A percentile compares a stretch with the other conserved stretches of the same genome.
phyloP scores from a whole-genome alignment of 1,284 basidiomycete genomes.

The Inonotus hispidus region DNA sequence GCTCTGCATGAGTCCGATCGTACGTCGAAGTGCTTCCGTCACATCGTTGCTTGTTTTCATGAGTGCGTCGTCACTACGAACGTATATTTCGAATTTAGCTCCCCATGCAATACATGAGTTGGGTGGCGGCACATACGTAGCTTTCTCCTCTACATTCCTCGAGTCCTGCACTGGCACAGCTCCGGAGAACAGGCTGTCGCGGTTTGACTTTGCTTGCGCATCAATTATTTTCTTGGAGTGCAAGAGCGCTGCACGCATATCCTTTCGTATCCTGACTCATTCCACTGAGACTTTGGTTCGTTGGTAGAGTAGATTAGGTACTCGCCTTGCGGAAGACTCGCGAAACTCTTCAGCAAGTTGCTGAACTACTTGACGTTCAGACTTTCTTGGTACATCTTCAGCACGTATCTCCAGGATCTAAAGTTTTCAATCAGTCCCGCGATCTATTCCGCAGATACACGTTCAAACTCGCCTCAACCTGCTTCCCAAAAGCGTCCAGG shows the following conservation, averaged over 20 bases:
- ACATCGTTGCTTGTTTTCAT: slow-evolving; percentile 87
- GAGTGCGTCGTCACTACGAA: slow-evolving; percentile 69
- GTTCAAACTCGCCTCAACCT: slow-evolving; percentile 60
- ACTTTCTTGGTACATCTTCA: slow-evolving; percentile 60
- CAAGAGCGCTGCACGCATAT: slow-evolving; percentile 60
- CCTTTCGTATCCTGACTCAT: slow-evolving; percentile 47
- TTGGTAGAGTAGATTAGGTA: slow-evolving; percentile 9
- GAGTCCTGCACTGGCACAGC: slow-evolving; percentile 38
- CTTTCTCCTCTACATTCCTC: slow-evolving; percentile 45
- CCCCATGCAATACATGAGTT: background rate
- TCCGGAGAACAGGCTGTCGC: slow-evolving; percentile 61
- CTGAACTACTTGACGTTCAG: slow-evolving; percentile 45
- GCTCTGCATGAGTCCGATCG: slow-evolving; percentile 79
- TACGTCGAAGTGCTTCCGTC: slow-evolving; percentile 80
- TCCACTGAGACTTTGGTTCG: background rate
- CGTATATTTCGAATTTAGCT: background rate
- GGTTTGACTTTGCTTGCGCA: slow-evolving; percentile 45
- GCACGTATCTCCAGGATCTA: slow-evolving; percentile 61
- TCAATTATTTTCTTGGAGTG: slow-evolving; percentile 70
- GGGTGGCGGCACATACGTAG: slow-evolving; percentile 37
- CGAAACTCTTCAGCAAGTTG: slow-evolving; percentile 45
- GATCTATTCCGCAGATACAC: background rate
- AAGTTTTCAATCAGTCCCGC: background rate
- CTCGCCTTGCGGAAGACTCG: slow-evolving; percentile 46
- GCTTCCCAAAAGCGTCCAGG: slow-evolving; percentile 52